Conservation (phyloP, 2,329 filamentous ascomycete species). For the Dactylonectria estremocensis region DNA sequence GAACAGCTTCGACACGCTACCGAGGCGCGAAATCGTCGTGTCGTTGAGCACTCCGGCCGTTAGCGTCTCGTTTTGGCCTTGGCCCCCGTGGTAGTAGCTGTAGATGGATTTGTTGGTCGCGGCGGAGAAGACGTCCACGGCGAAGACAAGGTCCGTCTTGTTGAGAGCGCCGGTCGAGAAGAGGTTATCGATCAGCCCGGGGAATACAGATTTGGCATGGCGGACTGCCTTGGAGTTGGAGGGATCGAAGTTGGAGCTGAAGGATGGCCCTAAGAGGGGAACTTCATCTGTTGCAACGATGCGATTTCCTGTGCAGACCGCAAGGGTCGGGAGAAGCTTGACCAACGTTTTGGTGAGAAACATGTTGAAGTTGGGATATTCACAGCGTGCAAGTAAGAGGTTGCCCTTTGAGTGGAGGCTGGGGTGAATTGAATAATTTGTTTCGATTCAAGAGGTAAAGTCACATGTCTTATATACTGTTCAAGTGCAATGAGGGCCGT, state of each 20-base stretch:
- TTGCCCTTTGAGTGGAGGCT: not conserved
- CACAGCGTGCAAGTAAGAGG: not conserved
- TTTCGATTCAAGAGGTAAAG: not conserved
- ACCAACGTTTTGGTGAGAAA: not conserved
- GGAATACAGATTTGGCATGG: conserved; percentile 33
- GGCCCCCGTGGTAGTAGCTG: conserved; percentile 40
- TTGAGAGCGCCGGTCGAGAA: conserved; percentile 29
- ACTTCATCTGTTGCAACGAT: conserved; percentile 32
- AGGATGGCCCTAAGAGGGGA: conserved; percentile 43
- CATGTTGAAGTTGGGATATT: not conserved
- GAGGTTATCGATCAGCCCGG: conserved; percentile 22
- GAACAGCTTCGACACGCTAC: conserved; percentile 34
- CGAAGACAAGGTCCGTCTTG: conserved; percentile 37
- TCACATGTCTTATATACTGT: not conserved
- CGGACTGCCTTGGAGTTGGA: conserved; percentile 25
- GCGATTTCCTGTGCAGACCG: conserved; percentile 5
- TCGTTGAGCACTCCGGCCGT: conserved; percentile 38
- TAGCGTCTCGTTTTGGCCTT: conserved; percentile 31
- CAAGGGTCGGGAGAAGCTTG: conserved; percentile 8
- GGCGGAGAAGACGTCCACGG: conserved; percentile 47
- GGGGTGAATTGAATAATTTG: not conserved
- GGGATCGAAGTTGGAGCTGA: conserved; percentile 39
- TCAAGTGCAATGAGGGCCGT: not conserved
- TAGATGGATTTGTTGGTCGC: conserved; percentile 45
- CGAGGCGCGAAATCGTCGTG: conserved; percentile 26